These are phyloP conservation scores for Sugiyamaella castrensis DNA, from an alignment of 1,139 yeast species.

Conservation along the genomic window DNA sequence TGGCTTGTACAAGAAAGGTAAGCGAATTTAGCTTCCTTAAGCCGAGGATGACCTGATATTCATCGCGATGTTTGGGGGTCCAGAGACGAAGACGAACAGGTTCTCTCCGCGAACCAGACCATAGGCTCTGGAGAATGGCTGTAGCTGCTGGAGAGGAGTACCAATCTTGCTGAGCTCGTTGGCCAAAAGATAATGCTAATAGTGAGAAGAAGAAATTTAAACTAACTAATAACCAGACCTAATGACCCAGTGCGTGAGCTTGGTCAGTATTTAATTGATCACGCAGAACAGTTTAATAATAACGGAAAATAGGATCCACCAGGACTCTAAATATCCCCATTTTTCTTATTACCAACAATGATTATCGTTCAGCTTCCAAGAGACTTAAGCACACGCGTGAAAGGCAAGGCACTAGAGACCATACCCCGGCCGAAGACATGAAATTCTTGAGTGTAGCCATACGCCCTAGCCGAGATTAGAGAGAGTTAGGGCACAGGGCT, in stretches of 20 bases:
- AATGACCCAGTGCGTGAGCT: slow-evolving; percentile 65
- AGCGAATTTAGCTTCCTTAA: no score
- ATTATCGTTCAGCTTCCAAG: no score
- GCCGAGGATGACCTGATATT: background rate
- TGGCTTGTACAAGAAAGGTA: slow-evolving; percentile 47
- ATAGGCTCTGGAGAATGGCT: no score
- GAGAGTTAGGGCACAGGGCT: no score
- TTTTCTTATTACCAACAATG: no score
- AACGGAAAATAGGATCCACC: background rate
- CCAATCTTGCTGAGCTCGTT: background rate
- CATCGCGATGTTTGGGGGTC: background rate
- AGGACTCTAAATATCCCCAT: background rate
- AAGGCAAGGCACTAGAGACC: no score
- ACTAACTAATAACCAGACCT: slow-evolving; percentile 41
- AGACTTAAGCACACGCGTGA: no score
- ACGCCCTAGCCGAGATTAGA: no score
- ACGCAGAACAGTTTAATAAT: slow-evolving; percentile 14
- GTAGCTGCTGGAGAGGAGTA: no score
- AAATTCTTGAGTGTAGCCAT: no score
- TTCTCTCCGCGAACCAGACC: no score
- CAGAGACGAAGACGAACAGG: background rate
- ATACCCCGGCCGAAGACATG: no score
- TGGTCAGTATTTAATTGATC: slow-evolving; percentile 64
- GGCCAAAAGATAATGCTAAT: background rate
- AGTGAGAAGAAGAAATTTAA: background rate